Base-by-base conservation (phyloP, 208 protist species). In the Trypanosoma scelopori region DNA sequence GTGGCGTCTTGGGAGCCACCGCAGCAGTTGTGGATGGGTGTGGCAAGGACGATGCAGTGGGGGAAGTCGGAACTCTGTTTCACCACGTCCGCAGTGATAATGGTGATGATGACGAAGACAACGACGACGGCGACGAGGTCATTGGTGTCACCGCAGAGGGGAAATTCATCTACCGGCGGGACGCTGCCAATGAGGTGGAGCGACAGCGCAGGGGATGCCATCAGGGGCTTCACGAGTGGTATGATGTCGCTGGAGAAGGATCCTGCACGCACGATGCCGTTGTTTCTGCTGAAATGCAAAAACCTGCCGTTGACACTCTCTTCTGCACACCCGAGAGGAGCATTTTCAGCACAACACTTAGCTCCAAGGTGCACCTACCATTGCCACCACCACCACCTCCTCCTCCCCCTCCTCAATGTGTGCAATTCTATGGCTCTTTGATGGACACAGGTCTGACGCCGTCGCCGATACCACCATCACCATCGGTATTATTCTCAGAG, bases 131-230 rank as follows among this genome's bases (percentile, higher is more conserved):
- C 1, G 49, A 66, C 42, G 68, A 73, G 37, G 58, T 73, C 37
- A 15, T 73, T 35, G 68, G 68, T 23, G 68, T 73, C n/a, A 73
- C 68, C 5, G 68, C 56, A 15, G 68, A 73, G 50, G 58, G 68
- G 20, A 49, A 73, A 12, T 67, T 73, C 41, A 65, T 73, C 30
- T 73, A 68, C 57, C 49, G 58, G 13, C 41, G 61, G 1, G 60
- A 67, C 50, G 27, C 56, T 22, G 49, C 32, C 12, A 46, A 18
- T 13, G 46, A 48, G 1, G 18, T 22, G 16, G 39, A 49, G 22
- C 63, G 37, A 18, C 45, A 57, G 41, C 22, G 20, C 42, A 22
- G 27, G 22, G 23, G 2, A 27, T 53, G 32, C 37, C 28, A 51
- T 35, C 11, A 50, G 15, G 15, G n/a, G 16, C 15, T 25, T 27